phyloP scores from a whole-genome alignment of 2,329 filamentous ascomycete species.

The Pseudocercospora cruenta region DNA sequence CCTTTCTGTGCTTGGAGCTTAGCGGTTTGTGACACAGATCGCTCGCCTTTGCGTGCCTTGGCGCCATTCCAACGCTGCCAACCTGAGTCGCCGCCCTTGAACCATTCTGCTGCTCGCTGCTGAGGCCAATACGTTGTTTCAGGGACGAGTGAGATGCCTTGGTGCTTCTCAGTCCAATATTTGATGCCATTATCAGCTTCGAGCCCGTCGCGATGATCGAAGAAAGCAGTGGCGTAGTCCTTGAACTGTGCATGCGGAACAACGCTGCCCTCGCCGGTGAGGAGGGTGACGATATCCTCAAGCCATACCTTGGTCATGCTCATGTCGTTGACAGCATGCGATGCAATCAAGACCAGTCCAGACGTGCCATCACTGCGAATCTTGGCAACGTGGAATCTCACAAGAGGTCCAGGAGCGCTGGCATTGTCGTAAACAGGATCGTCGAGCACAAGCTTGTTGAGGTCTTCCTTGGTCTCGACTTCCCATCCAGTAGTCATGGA shows the following conservation, averaged over 20 bases:
- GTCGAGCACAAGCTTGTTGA: constrained; percentile 34
- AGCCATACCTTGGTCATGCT: constrained; percentile 41
- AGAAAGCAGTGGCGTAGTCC: constrained; percentile 39
- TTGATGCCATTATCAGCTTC: constrained; percentile 36
- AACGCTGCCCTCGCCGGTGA: constrained; percentile 32
- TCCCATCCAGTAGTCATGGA: constrained; percentile 36
- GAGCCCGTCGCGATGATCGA: constrained; percentile 33
- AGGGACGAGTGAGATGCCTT: constrained; percentile 32
- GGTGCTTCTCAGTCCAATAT: constrained; percentile 38
- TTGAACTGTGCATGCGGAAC: constrained; percentile 37
- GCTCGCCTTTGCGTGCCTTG: constrained; percentile 34
- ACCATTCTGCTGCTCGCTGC: constrained; percentile 38
- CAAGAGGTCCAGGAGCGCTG: constrained; percentile 34
- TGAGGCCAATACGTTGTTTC: constrained; percentile 36
- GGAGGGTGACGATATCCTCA: constrained; percentile 35
- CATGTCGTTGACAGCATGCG: constrained; percentile 39
- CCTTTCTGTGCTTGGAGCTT: constrained; percentile 37
- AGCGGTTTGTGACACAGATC: constrained; percentile 23
- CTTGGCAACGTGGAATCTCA: constrained; percentile 36
- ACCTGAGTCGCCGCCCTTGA: constrained; percentile 37
- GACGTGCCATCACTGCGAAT: constrained; percentile 34
- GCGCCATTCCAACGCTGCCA: constrained; percentile 35
- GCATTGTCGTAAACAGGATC: constrained; percentile 37
- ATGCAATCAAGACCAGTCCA: constrained; percentile 36
- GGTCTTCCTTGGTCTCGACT: constrained; percentile 35